Percentiles rank a stretch among this genome's conserved stretches.
These are phyloP conservation scores for Colletotrichum melonis DNA, from an alignment of 2,329 filamentous ascomycete genomes.

Conservation along the genomic window DNA sequence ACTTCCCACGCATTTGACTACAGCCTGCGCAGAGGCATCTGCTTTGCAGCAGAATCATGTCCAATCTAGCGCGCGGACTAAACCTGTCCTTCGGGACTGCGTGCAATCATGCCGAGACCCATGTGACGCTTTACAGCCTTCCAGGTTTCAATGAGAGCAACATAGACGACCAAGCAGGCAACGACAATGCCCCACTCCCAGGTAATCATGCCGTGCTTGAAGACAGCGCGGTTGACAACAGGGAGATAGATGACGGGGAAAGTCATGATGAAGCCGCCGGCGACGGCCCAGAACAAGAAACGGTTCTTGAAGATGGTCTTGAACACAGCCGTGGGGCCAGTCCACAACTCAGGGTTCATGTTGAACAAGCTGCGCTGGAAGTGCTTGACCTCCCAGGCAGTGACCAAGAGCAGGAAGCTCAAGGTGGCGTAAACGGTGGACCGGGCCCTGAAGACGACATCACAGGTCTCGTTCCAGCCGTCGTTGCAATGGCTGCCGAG, in stretches of 20 bases:
- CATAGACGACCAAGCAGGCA: constrained; percentile 68
- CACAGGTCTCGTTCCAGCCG: constrained; percentile 60
- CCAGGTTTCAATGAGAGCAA: constrained; percentile 74
- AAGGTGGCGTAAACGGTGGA: constrained; percentile 77
- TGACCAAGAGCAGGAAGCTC: constrained; percentile 75
- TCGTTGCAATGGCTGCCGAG: constrained; percentile 71
- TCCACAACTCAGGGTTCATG: constrained; percentile 67
- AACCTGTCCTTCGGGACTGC: constrained; percentile 8
- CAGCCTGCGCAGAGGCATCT: background rate
- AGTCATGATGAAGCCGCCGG: constrained; percentile 68
- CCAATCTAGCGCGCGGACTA: background rate
- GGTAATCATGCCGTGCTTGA: constrained; percentile 75
- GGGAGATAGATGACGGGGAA: constrained; percentile 77
- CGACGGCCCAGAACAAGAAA: constrained; percentile 73
- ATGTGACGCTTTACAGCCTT: constrained; percentile 73
- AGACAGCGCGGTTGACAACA: constrained; percentile 72
- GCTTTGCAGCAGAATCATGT: background rate
- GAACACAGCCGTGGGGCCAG: constrained; percentile 62
- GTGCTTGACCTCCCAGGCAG: constrained; percentile 80
- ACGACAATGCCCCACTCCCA: constrained; percentile 81
- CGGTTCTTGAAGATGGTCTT: constrained; percentile 75
- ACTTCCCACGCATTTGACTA: background rate
- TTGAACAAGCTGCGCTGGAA: constrained; percentile 76
- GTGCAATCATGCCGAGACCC: constrained; percentile 43
- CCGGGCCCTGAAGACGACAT: constrained; percentile 71